Conservation (phyloP, 2,329 filamentous ascomycete species). For the Sporothrix sp. region DNA sequence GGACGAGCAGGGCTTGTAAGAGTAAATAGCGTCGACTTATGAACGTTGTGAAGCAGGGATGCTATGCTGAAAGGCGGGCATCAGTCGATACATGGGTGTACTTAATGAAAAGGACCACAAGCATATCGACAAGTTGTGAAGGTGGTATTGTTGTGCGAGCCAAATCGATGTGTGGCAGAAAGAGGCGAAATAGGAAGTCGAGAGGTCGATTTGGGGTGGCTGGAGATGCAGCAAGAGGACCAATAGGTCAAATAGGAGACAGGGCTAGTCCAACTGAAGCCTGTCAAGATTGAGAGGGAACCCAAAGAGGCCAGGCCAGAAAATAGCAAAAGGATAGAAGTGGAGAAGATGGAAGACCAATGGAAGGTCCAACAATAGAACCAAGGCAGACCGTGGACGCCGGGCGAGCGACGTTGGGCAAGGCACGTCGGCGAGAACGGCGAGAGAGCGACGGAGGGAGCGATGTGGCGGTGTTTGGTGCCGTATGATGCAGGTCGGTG, state of each 20-base stretch:
- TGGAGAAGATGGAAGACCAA: not conserved
- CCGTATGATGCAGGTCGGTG: not conserved
- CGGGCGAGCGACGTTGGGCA: not conserved
- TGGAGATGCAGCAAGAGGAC: not conserved
- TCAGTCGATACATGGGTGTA: not conserved
- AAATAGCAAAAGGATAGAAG: not conserved
- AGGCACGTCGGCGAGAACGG: not conserved
- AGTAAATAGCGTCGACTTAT: no score
- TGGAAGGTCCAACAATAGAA: not conserved
- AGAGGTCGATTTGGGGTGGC: not conserved
- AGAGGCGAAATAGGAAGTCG: not conserved
- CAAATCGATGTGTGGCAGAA: not conserved
- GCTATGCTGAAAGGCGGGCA: not conserved
- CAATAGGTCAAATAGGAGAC: not conserved
- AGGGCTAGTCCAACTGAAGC: not conserved
- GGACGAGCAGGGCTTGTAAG: no score
- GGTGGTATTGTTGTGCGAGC: not conserved
- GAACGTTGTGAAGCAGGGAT: not conserved
- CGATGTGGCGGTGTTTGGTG: not conserved
- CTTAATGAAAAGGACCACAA: constrained; percentile 12
- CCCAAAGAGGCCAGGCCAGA: not conserved
- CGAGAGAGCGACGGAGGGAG: not conserved
- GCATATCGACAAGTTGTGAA: not conserved
- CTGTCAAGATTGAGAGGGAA: not conserved
- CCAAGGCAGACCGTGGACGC: not conserved